Evolutionary conservation across 2,329 filamentous ascomycete genomes (phyloP), one percentile per base, ranked within the genome.

Genomic region (Diaporthe vaccinii): DNA sequence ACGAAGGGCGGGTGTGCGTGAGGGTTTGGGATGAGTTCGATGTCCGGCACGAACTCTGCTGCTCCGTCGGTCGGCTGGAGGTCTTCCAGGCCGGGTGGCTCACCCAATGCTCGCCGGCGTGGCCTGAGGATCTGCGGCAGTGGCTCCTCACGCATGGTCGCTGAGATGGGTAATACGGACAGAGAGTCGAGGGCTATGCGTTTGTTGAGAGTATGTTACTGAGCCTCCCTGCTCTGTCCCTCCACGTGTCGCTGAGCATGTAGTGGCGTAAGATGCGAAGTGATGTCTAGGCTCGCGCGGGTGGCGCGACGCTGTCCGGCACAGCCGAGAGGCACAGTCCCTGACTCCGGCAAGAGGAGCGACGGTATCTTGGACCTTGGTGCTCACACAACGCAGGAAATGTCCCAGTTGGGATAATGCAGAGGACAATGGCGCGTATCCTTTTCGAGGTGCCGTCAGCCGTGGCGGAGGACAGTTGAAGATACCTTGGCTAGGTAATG

Each of bases 121-220:
- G n/a, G 36, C 28, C 71, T 44, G 34, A 73, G 58, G 46, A 55
- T 20, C 22, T 31, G 46, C 1, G 71, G 58, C 28, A 73, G 36
- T 34, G 49, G 49, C 15, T 73, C 71, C 31, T 73, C 71, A 25
- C 58, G 71, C 71, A 73, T 73, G 31, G 4, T n/a, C 20, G 22
- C 14, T 49, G 7, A 22, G 14, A 6, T 34, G n/a, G 22, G 34
- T 28, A 34, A 4, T 9, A 41, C 28, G 8, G 34, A 31, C 55
- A 17, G 20, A 17, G 71, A 53, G 31, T 22, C 8, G 9, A 65
- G 17, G 6, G 15, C 7, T 41, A 10, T 6, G 6, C 1, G 34
- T 9, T 20, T 10, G 12, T 14, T 39, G 9, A 25, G 10, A 15
- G 39, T 25, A 22, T 36, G 6, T n/a, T 10, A 22, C 10, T 17